phyloP scores from a whole-genome alignment of 306 rosid genomes.

The Castanea sativa region DNA sequence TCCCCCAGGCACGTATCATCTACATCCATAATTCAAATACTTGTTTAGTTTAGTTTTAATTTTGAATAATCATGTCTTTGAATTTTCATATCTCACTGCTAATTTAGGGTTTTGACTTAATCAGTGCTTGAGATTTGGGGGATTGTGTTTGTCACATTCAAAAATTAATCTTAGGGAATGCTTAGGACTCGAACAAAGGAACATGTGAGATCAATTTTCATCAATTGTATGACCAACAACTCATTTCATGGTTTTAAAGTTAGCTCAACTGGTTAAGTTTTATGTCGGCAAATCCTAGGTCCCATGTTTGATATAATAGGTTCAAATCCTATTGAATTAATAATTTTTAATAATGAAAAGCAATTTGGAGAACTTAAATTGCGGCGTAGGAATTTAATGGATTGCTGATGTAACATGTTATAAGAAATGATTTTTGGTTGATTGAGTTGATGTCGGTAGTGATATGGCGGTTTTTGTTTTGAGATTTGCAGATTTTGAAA shows the following conservation, averaged over 20 bases:
- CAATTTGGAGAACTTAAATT: neutral
- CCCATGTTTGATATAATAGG: neutral
- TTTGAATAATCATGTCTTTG: neutral
- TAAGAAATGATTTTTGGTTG: neutral
- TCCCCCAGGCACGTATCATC: slow-evolving; percentile 67
- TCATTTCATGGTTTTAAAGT: neutral
- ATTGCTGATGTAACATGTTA: neutral
- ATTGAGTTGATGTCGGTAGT: neutral
- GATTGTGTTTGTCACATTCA: neutral
- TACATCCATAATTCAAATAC: neutral
- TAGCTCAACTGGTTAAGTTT: too few relatives aligned
- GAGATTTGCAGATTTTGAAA: slow-evolving; percentile 61
- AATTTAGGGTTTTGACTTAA: neutral
- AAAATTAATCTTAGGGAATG: neutral
- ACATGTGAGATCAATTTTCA: neutral
- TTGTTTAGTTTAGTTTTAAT: neutral
- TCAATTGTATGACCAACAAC: neutral
- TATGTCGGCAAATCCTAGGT: too few relatives aligned
- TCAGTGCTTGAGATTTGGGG: neutral
- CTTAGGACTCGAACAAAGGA: neutral
- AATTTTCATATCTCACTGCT: slow-evolving; percentile 2
- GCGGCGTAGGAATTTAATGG: neutral
- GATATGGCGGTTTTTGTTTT: neutral
- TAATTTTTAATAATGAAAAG: neutral
- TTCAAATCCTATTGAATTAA: neutral